Evolutionary conservation across 768 basidiomycete genomes (phyloP).

Genomic region (Podaxis sp.): DNA sequence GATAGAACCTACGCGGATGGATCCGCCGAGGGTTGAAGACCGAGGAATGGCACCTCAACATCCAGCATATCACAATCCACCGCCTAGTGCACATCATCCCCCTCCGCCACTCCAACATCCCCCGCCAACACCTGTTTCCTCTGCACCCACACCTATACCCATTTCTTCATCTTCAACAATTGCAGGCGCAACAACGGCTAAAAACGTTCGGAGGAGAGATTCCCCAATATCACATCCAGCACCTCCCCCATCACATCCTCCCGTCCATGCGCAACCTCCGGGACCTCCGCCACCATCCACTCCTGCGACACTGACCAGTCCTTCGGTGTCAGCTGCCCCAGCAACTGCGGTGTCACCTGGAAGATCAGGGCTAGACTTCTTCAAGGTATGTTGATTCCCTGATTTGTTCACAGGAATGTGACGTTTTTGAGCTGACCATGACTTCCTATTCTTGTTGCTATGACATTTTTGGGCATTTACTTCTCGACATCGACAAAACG

Average conservation of each 20-base stretch:
- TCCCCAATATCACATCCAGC: conserved; percentile 15
- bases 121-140: conserved; percentile 8
- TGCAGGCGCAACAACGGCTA: conserved; percentile 8
- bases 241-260: conserved; percentile 21
- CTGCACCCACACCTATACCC: conserved; percentile 9
- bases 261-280: conserved; percentile 13
- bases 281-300: conserved; percentile 12
- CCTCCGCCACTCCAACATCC: conserved; percentile 6
- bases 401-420: conserved; percentile 1
- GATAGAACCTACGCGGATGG: conserved; percentile 3
- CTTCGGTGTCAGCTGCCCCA: conserved; percentile 10
- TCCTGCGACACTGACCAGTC: conserved; percentile 12
- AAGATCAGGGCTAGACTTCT: conserved; percentile 22
- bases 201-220: conserved; percentile 6
- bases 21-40: conserved; percentile 1
- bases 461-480: conserved; percentile 4
- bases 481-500: conserved; percentile 4
- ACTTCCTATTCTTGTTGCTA: conserved; percentile 7
- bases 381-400: conserved; percentile 20
- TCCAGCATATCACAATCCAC: background rate
- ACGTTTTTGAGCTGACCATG: conserved; percentile 1
- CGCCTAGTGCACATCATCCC: conserved; percentile 1
- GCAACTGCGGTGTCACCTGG: conserved; percentile 10
- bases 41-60: conserved; percentile 6
- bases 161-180: conserved; percentile 12